phyloP scores from a whole-genome alignment of 345 rosid genomes.

The Camelina sativa region DNA sequence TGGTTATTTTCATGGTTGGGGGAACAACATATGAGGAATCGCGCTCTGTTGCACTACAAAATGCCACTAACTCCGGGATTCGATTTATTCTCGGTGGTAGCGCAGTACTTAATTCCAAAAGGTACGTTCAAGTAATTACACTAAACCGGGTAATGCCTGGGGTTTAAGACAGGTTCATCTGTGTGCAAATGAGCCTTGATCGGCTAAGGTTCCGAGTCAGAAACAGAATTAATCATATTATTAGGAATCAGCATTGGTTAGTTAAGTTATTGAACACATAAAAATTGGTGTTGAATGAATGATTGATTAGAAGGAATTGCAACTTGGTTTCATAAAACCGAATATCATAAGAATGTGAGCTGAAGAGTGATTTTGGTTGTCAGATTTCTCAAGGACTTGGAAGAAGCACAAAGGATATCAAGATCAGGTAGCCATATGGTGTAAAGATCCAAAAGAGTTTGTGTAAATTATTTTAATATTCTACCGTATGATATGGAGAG shows the following conservation, averaged over 20 bases:
- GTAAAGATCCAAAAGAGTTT: conserved; percentile 44
- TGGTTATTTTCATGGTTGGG: conserved; percentile 87
- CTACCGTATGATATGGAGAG: conserved; percentile 13
- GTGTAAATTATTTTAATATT: conserved; percentile 42
- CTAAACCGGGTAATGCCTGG: neutral
- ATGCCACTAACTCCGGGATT: conserved; percentile 76
- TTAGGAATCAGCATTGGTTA: neutral
- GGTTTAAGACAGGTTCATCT: neutral
- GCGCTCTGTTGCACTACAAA: conserved; percentile 77
- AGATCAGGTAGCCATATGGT: conserved; percentile 58
- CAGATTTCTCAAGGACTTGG: conserved; percentile 87
- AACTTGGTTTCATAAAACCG: neutral
- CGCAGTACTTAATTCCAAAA: conserved; percentile 77
- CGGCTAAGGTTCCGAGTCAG: neutral
- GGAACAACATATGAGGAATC: conserved; percentile 99
- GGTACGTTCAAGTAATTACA: conserved; percentile 47
- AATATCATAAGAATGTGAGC: conserved; percentile 24
- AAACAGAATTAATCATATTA: neutral
- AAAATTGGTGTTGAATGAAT: conserved; percentile 15
- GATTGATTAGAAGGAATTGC: neutral
- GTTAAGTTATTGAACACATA: neutral
- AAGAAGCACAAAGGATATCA: conserved; percentile 79
- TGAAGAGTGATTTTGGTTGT: conserved; percentile 7
- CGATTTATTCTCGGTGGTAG: conserved; percentile 92
- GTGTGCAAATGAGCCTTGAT: neutral